Conservation (phyloP, 768 basidiomycete species). For the Agaricus bisporus region DNA sequence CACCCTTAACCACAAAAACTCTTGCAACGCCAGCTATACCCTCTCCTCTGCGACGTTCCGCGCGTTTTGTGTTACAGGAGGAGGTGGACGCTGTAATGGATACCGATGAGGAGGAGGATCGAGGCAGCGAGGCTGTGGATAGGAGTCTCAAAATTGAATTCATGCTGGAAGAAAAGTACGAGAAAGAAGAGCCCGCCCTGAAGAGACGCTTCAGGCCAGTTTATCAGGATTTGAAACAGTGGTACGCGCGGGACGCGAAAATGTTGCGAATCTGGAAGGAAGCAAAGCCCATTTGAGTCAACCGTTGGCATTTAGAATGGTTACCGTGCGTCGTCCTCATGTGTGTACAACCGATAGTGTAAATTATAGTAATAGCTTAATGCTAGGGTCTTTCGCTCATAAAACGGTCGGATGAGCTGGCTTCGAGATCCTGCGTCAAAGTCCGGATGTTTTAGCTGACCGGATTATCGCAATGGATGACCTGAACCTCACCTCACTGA, state of each 20-base stretch:
- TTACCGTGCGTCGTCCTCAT: not conserved
- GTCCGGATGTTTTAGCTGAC: not conserved
- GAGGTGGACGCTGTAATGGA: constrained; percentile 2
- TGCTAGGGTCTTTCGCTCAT: too few relatives aligned
- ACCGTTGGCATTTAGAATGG: not conserved
- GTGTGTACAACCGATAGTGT: too few relatives aligned
- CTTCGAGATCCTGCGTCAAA: not conserved
- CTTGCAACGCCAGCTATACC: constrained; percentile 8
- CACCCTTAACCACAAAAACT: not conserved
- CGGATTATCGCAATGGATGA: not conserved
- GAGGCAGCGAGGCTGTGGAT: constrained; percentile 4
- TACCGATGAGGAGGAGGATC: constrained; percentile 10
- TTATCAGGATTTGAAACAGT: constrained; percentile 13
- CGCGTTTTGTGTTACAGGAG: constrained; percentile 5
- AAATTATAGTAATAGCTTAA: too few relatives aligned
- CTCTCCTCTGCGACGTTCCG: constrained; percentile 12
- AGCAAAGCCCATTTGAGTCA: not conserved
- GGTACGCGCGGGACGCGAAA: constrained; percentile 11
- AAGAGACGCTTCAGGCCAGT: constrained; percentile 12
- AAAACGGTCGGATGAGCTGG: not conserved
- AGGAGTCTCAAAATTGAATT: constrained; percentile 4
- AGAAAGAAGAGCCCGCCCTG: not conserved
- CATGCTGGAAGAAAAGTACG: not conserved
- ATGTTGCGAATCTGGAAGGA: constrained; percentile 4
- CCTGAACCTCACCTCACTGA: not conserved